Base-by-base conservation (phyloP, 352 stramenopile species). In the Phytophthora sp. region DNA sequence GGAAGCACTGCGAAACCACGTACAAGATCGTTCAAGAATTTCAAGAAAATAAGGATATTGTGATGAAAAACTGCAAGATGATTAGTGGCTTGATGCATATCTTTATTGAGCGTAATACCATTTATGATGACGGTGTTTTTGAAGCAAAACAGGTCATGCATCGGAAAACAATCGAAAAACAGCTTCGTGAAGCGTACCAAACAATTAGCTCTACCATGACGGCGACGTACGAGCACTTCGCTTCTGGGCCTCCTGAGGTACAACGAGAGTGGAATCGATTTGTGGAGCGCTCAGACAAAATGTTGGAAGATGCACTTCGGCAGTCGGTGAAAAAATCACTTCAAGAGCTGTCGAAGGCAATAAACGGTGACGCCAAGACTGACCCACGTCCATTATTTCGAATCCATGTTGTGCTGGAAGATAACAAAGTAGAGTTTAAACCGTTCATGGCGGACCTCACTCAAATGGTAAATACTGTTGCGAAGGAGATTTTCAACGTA, bases 401-500 rank as follows among this genome's bases (percentile, higher is more conserved):
- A 8, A 94, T 99, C 26, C 94, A 98, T 49, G 89, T 98, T 6
- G 84, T 98, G 15, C 82, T 99, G 10, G 95, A 98, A 75, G 88
- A 97, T 51, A 96, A 79, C 49, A 89, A 88, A 43, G 91, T 99
- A 17, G 92, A 97, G 63, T 98, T 98, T 66, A 90, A 92, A 39
- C 96, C 96, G 5, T 90, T 95, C 34, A 98, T 98, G 89, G 82
- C 95, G 3, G 91, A 98, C 51, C 74, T 99, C 1, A 98, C 92
- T 1, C 91, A 98, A 54, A 97, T 97, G 75, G 92, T 99, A 12
- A 98, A 98, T 69, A 94, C 79, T 8, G 89, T 98, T 6, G 89
- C 92, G 2, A 98, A 98, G 66, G 89, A 98, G 57, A 87, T 99
- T n/a, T 98, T 98, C 64, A 95, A 88, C 28, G 87, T 95, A 17